Evolutionary conservation across 176 grass and related monocot species (phyloP).

Genomic region (Stipa capillata): DNA sequence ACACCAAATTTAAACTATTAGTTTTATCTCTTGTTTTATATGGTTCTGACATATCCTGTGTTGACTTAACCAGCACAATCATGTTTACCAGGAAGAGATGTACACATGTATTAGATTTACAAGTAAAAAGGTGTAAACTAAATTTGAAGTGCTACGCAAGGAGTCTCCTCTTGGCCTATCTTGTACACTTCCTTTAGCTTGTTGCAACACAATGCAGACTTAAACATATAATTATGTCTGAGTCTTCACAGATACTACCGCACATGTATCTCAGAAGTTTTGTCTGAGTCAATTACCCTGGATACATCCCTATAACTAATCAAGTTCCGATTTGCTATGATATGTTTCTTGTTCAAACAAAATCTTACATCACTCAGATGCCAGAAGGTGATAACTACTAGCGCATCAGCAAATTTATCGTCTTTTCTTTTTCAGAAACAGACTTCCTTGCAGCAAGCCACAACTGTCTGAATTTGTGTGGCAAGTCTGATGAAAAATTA

Average conservation of each 20-base stretch:
- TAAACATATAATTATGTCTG: not conserved
- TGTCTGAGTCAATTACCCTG: not conserved
- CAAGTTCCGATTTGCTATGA: not conserved
- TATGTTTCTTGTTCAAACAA: not conserved
- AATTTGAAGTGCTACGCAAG: not conserved
- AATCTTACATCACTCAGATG: not conserved
- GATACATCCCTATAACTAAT: not conserved
- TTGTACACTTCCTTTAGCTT: constrained; percentile 26
- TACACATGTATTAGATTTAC: not conserved
- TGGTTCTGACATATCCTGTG: not conserved
- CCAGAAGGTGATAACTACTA: not conserved
- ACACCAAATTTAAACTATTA: not conserved
- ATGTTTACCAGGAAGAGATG: not conserved
- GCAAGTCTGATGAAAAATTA: not conserved
- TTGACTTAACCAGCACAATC: constrained; percentile 37
- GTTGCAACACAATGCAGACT: not conserved
- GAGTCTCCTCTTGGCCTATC: not conserved
- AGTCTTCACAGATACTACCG: not conserved
- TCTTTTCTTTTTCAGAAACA: not conserved
- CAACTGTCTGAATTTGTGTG: not conserved
- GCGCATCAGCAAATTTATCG: not conserved
- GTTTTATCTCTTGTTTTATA: not conserved
- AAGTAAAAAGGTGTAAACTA: not conserved
- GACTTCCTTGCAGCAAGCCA: not conserved
- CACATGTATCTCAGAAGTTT: not conserved